Conservation (phyloP, 306 rosid species). For the Mimosa bimucronata region DNA sequence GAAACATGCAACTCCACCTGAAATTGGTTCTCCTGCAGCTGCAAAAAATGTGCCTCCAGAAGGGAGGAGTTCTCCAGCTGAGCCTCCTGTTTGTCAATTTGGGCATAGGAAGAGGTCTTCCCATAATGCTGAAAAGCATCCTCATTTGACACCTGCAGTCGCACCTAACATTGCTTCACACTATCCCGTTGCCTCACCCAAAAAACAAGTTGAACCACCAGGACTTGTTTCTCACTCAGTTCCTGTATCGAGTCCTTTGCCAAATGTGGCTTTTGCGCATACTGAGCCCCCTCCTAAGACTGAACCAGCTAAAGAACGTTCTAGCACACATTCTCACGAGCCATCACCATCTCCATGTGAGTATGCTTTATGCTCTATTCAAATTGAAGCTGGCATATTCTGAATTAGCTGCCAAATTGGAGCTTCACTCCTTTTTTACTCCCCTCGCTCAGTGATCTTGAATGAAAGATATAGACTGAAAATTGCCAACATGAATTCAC, state of each 20-base stretch:
- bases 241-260: conserved; percentile 75
- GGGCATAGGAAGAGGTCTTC: conserved; percentile 53
- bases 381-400: conserved; percentile 14
- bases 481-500: not conserved
- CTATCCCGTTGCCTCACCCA: conserved; percentile 53
- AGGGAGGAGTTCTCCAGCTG: conserved; percentile 47
- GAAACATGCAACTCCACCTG: conserved; percentile 49
- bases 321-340: conserved; percentile 36
- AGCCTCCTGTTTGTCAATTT: conserved; percentile 63
- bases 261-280: conserved; percentile 75
- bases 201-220: conserved; percentile 47
- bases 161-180: conserved; percentile 53
- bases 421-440: not conserved
- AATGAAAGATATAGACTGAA: conserved; percentile 7
- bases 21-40: conserved; percentile 53
- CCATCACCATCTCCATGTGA: conserved; percentile 61
- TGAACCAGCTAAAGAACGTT: conserved; percentile 45
- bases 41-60: conserved; percentile 52
- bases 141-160: conserved; percentile 53
- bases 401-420: conserved; percentile 16
- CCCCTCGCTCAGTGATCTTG: not conserved
- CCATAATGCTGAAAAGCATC: conserved; percentile 47
- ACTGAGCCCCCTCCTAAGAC: conserved; percentile 71
- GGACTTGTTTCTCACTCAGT: conserved; percentile 47
- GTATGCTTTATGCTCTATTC: conserved; percentile 43